phyloP scores from a whole-genome alignment of 345 rosid species.

The Gossypium longicalyx region DNA sequence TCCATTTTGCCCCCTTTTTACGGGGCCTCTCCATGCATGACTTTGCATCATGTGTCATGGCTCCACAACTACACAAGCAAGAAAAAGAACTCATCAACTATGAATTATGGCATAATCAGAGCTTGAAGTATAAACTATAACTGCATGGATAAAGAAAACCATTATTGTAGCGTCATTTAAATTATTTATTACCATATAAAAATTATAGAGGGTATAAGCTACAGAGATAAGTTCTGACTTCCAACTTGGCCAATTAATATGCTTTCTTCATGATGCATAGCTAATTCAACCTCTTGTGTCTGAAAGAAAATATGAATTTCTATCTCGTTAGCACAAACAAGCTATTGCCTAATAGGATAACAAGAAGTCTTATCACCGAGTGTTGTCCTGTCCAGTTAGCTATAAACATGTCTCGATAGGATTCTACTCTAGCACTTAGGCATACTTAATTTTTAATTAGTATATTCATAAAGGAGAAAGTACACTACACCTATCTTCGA shows the following conservation, averaged over 20 bases:
- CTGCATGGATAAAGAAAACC: neutral
- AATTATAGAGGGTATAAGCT: neutral
- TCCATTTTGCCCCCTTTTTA: slow-evolving; percentile 64
- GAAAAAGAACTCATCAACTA: neutral
- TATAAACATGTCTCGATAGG: neutral
- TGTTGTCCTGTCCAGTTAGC: neutral
- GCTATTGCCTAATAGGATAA: neutral
- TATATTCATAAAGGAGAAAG: neutral
- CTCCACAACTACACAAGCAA: slow-evolving; percentile 62
- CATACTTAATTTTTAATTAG: neutral
- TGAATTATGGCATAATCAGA: neutral
- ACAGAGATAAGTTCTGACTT: neutral
- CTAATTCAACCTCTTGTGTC: neutral
- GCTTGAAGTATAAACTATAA: neutral
- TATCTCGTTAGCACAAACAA: neutral
- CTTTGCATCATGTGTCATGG: slow-evolving; percentile 72
- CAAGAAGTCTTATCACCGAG: neutral
- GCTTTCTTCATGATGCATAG: neutral
- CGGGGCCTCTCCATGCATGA: slow-evolving; percentile 91
- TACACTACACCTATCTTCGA: neutral
- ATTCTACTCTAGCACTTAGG: neutral
- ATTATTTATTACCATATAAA: neutral
- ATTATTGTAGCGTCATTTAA: neutral
- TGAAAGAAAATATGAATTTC: neutral
- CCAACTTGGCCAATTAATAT: neutral